Evolutionary conservation across 2,329 filamentous ascomycete genomes (phyloP), one percentile per base, ranked within the genome.

Genomic region (Beauveria brongniartii): DNA sequence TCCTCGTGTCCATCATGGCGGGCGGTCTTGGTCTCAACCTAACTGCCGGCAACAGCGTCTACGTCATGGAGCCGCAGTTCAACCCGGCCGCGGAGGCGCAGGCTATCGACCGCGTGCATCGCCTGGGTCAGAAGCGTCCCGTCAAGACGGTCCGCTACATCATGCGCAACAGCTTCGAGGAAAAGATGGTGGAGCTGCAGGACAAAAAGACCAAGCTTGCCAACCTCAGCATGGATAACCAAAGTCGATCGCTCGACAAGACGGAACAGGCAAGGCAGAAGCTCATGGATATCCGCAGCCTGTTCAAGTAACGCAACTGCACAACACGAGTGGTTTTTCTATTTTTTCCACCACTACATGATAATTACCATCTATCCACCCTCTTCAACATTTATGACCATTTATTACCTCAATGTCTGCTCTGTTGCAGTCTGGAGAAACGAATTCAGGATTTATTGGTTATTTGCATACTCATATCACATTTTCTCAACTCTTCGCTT

Each of bases 41-140:
- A 59, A 97, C 92, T 0, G 81, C 90, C 0, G 93, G 88, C 37
- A 94, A 87, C 70, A 89, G 84, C 60, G 93, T 95, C 16, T 97
- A 94, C 72, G 89, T 97, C 68, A 97, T 99, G 93, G 94, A 99
- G 72, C 94, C 94, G 5, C 92, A 97, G 70, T 99, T 93, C 77
- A 99, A 99, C 69, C 94, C 94, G 0, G 92, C 92, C 0, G 91
- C 92, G 0, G 93, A 99, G 73, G 90, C 92, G 5, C 94, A 99
- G 75, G 94, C 94, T 2, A 83, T 97, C 8, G 94, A 97, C 71
- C 90, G 94, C 34, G 91, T 99, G 6, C 92, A 96, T 72, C 87
- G 92, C 20, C 79, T 97, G 1, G 92, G 94, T 0, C 94, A 99
- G 77, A 94, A 85, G 67, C 82, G 94, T n/a, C 84, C 87, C 14